Evolutionary conservation across 169 alveolate genomes (phyloP).

Genomic region (Babesia caballi): DNA sequence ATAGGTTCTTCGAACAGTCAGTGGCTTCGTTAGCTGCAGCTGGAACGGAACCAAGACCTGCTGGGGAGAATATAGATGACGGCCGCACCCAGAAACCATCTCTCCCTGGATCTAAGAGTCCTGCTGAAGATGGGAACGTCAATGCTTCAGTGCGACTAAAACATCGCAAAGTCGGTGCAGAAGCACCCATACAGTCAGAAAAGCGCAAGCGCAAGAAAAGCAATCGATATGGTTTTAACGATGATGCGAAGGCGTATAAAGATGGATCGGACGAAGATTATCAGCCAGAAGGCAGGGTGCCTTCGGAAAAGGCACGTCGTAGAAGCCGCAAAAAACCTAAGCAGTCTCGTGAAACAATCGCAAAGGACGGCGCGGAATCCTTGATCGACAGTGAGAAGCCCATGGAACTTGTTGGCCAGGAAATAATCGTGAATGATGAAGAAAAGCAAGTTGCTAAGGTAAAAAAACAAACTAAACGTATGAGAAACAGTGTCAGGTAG

Average conservation of each 20-base stretch:
- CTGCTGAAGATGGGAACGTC: neutral
- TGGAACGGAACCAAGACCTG: neutral
- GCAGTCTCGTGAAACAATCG: too few species aligned
- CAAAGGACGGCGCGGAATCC: too few species aligned
- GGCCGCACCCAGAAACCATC: neutral
- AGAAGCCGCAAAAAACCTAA: too few species aligned
- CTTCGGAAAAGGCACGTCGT: too few species aligned
- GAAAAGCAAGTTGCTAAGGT: too few species aligned
- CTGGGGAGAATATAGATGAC: neutral
- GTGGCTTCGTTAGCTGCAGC: neutral
- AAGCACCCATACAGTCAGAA: neutral
- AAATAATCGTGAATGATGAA: too few species aligned
- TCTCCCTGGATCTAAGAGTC: neutral
- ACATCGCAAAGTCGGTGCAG: neutral
- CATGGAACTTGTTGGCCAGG: too few species aligned
- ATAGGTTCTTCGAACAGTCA: constrained; percentile 24
- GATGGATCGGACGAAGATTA: neutral
- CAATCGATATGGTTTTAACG: neutral
- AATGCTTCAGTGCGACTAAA: neutral
- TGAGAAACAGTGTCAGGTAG: too few species aligned
- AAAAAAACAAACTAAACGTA: too few species aligned
- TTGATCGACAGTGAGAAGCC: too few species aligned
- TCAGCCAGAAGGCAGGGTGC: too few species aligned
- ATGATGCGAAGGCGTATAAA: neutral
- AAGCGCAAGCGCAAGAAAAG: neutral